Evolutionary conservation across 1,139 yeast genomes (phyloP), one percentile per base, ranked within the genome.

Genomic region (Geotrichum aggregatum): DNA sequence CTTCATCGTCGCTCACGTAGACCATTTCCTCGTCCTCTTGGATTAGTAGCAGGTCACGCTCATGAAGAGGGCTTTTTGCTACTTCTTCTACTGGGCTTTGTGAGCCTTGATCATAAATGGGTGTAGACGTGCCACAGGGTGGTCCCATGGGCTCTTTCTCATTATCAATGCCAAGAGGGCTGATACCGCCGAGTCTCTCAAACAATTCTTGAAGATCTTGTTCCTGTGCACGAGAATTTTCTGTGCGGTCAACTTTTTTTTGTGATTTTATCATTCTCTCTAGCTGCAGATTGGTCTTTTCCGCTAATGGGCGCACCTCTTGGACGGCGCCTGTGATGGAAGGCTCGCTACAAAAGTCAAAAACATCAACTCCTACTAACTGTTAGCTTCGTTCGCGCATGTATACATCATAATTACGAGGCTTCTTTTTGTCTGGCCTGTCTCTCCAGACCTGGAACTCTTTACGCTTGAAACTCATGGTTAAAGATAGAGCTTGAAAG

Each of bases 321-420:
- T 36, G 24, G 14, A 38, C 21, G 11, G 42, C 28, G 7, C 49
- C 49, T 30, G 49, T 36, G 10, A 46, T 3, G 5, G 49, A 46
- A 18, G 49, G 49, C 21, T 46, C 49, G 3, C 19, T 16, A 3
- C 39, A 22, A 8, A 46, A 46, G 14, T 46, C 49, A 21, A 31
- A 46, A 22, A 39, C 16, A n/a, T 38, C 49, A 2, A 10, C 36
- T 4, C 45, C 45, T 42, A 30, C 5, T 3, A 14, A 16, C 8
- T 8, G 45, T 42, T 42, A 42, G 45, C 36, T 21, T 8, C 16
- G 13, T 24, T 26, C 30, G 3, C 10, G 4, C 13, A 16, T 22
- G 3, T 13, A 22, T 8, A 10, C 24, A 22, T 5, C 11, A 24
- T 14, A 42, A 14, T 26, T 42, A 42, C 45, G 45, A 30, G 36